Evolutionary conservation across 352 stramenopile genomes (phyloP).

Genomic region (Globisporangium cylindrosporum): DNA sequence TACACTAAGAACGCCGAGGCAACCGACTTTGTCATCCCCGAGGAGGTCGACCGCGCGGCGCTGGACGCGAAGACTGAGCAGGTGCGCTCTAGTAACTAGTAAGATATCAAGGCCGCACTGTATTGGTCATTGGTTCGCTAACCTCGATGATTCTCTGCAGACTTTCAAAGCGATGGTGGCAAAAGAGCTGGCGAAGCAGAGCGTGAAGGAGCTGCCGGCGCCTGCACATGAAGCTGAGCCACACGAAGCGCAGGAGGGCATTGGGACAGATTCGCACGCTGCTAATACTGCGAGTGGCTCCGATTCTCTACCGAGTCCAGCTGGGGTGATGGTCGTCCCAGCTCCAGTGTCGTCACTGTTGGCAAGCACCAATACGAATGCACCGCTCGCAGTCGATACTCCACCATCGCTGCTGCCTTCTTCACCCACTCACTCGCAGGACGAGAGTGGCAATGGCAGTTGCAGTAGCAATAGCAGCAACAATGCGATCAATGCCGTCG

Average conservation of each 20-base stretch:
- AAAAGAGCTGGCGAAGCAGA: slow-evolving; percentile 42
- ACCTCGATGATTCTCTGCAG: slow-evolving; percentile 7
- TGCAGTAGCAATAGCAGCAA: background rate
- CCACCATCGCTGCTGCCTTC: background rate
- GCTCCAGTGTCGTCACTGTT: background rate
- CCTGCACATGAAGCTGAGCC: slow-evolving; percentile 10
- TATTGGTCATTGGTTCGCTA: too few relatives aligned
- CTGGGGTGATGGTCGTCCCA: slow-evolving; percentile 10
- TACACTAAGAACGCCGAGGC: slow-evolving; percentile 71
- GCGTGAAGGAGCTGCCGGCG: slow-evolving; percentile 24
- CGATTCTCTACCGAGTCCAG: slow-evolving; percentile 6
- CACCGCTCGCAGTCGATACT: background rate
- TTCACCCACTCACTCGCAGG: background rate
- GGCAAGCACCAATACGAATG: background rate
- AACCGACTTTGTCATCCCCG: slow-evolving; percentile 59
- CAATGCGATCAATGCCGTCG: background rate
- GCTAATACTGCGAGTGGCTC: background rate
- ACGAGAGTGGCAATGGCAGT: background rate
- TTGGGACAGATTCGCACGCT: slow-evolving; percentile 8
- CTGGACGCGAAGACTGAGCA: slow-evolving; percentile 49
- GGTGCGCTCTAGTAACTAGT: slow-evolving; percentile 1
- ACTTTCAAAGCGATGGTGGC: slow-evolving; percentile 62
- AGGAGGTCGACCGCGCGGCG: slow-evolving; percentile 47
- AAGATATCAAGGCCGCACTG: background rate
- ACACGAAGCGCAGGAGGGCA: slow-evolving; percentile 6